phyloP scores from a whole-genome alignment of 2,329 filamentous ascomycete species.

The Emmonsiellopsis sp. region DNA sequence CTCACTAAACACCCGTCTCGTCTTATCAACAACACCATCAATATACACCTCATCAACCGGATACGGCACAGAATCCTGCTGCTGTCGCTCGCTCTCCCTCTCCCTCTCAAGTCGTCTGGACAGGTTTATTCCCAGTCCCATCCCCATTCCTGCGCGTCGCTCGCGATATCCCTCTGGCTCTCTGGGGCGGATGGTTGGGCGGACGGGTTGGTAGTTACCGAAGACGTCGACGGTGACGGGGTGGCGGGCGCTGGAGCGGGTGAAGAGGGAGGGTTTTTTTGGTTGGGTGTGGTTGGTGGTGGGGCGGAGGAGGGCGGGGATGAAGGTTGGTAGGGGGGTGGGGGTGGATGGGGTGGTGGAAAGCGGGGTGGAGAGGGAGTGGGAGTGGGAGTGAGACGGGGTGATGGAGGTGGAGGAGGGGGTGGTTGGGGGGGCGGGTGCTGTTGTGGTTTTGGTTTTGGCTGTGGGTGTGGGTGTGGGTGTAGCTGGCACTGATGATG shows the following conservation, averaged over 20 bases:
- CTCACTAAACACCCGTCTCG: neutral
- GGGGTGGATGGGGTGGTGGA: neutral
- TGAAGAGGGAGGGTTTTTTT: neutral
- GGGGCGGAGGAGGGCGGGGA: neutral
- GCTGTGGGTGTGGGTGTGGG: neutral
- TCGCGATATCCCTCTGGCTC: too few relatives aligned
- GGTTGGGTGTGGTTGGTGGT: neutral
- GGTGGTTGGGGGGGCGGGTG: neutral
- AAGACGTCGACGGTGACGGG: conserved; percentile 7
- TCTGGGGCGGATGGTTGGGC: neutral
- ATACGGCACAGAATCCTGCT: too few relatives aligned
- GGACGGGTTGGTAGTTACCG: conserved; percentile 4
- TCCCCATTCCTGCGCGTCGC: too few relatives aligned
- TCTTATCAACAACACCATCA: neutral
- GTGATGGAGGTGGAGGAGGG: neutral
- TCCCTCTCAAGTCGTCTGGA: too few relatives aligned
- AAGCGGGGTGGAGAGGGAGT: neutral
- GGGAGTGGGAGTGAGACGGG: neutral
- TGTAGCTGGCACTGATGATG: neutral
- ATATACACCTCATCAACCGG: neutral
- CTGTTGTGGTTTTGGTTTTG: neutral
- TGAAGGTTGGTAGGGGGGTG: neutral
- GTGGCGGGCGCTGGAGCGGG: conserved; percentile 3
- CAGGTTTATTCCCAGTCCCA: too few relatives aligned
- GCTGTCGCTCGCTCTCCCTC: too few relatives aligned